Base-by-base conservation (phyloP, 75 land plant genomes). In the Cryptomeria japonica region DNA sequence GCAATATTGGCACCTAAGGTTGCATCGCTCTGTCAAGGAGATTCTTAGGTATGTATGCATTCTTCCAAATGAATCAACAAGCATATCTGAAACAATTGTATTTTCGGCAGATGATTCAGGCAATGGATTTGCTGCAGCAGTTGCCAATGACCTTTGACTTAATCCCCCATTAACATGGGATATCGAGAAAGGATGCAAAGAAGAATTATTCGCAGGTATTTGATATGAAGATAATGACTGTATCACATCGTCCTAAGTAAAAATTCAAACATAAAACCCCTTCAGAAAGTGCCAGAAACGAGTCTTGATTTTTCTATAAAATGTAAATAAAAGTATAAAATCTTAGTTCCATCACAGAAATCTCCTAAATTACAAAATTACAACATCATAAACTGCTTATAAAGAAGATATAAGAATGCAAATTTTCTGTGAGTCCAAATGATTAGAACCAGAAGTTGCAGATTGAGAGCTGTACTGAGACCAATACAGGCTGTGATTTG, bases 11-110 rank as follows among this genome's bases (percentile, higher is more conserved):
- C 99, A 98, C 15, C 99, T 89, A 42, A 98, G 93, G 85, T 98
- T 98, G 92, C 99, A 98, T 25, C 99, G 94, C 88, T 98, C 99
- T n/a, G 99, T 98, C 87, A 98, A 88, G 5, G 99, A 96, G 32
- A 98, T 96, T 79, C 99, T 92, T 80, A 98, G 86, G 83, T 98
- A 98, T 42, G 94, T 97, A 87, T 98, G 99, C 72, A 89, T 87
- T 88, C 99, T 97, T 83, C 99, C 99, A 91, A 96, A 97, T 73
- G 95, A 91, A 91, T 97, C 99, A 53, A 94, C 78, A 80, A 98
- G 86, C 95, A 97, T 96, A 84, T 97, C 96, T 49, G 95, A 91
- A 22, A 89, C 89, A 36, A 49, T 87, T 75, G 56, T 73, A 82
- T 90, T 90, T 84, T 91, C 90, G 32, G 46, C 39, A 31, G 79